Base-by-base conservation (phyloP, 176 grass and related monocot genomes). In the Avena eriantha region DNA sequence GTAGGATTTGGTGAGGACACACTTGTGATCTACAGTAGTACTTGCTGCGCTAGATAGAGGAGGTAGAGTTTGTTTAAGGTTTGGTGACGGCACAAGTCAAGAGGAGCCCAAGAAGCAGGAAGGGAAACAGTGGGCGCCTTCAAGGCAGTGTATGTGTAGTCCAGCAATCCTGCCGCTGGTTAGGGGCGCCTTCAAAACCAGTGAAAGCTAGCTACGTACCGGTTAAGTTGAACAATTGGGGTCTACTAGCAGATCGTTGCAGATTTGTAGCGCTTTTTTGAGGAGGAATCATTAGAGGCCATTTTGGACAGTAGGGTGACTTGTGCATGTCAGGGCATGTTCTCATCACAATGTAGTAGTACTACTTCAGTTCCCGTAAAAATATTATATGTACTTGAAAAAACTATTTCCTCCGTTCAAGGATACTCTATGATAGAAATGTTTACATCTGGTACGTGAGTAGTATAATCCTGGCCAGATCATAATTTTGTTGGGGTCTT, bases 51-150 rank as follows among this genome's bases (percentile, higher is more conserved):
- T 26, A 61, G 79, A 47, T 29, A 61, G 33, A 67, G 79, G 35
- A 19, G 68, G 35, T 41, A 41, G 39, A 41, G 39, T 41, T 39
- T 39, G 36, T 39, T 6, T 39, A 39, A 39, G 36, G 36, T 39
- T 41, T 41, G 39, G 39, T 41, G 39, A 41, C 39, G 39, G 66
- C 17, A 54, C 9, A 26, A 58, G 50, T 75, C 65, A 61, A 71
- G 24, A 41, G 77, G 19, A 36, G 23, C 15, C 59, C 46, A 56
- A 14, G 76, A 33, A 36, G 9, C 5, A 61, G 19, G 76, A 31
- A 39, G 76, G 10, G 17, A 88, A 58, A 77, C 86, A 77, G 86
- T 53, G 86, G 86, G 86, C 86, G 86, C 57, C 29, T 29, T 29
- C 29, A 29, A 29, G 29, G 29, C 29, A 29, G 29, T 29, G 29